These are phyloP conservation scores for Fagopyrum esculentum DNA, from an alignment of 148 eudicot species.

Conservation along the genomic window DNA sequence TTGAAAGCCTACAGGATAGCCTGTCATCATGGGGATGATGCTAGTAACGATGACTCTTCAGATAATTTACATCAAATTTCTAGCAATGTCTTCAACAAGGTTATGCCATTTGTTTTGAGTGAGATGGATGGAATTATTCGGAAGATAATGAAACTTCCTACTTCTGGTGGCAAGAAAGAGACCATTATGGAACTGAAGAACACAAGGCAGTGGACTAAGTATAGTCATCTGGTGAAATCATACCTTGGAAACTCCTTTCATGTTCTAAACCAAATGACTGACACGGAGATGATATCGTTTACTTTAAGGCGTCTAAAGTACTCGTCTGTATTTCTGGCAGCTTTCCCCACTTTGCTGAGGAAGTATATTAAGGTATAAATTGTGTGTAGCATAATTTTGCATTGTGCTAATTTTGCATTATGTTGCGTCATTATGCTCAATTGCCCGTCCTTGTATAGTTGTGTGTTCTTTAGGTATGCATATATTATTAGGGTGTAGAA, in stretches of 20 bases:
- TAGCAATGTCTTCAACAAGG: constrained; percentile 78
- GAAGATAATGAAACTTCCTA: constrained; percentile 58
- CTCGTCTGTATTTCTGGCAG: constrained; percentile 83
- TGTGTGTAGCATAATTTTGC: constrained; percentile 5
- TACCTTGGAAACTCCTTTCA: constrained; percentile 90
- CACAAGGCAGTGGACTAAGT: constrained; percentile 66
- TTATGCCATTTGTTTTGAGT: constrained; percentile 68
- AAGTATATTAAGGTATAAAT: constrained; percentile 76
- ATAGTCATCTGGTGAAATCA: constrained; percentile 82
- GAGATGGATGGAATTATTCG: constrained; percentile 86
- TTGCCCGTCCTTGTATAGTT: neutral
- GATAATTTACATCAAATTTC: constrained; percentile 70
- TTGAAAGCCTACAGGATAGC: constrained; percentile 79
- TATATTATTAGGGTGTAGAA: neutral
- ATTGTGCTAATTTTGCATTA: neutral
- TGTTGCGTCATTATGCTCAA: neutral
- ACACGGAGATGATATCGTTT: constrained; percentile 71
- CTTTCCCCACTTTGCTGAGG: constrained; percentile 86
- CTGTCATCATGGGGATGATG: constrained; percentile 94
- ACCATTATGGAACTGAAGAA: constrained; percentile 43
- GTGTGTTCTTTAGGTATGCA: neutral
- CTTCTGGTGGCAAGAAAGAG: constrained; percentile 82
- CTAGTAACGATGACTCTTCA: constrained; percentile 38
- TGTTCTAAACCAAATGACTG: constrained; percentile 93
- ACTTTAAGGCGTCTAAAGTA: constrained; percentile 58